Evolutionary conservation across 2,329 filamentous ascomycete genomes (phyloP).

Genomic region (Stachybotrys echinatus): DNA sequence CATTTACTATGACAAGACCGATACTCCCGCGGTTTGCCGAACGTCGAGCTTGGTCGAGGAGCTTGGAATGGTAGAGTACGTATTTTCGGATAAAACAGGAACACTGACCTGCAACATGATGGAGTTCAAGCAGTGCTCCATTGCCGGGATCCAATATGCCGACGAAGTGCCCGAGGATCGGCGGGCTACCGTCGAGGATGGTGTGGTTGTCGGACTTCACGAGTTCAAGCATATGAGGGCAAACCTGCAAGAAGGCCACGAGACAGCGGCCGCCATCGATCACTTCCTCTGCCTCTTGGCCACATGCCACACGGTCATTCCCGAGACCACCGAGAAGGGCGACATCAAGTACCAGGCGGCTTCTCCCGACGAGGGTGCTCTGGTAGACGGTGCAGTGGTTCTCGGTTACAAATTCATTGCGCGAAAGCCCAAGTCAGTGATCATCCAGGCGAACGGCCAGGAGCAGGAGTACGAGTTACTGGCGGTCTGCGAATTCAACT

Average conservation of each 20-base stretch:
- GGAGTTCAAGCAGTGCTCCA: constrained; percentile 95
- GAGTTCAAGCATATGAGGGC: constrained; percentile 72
- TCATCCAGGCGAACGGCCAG: constrained; percentile 69
- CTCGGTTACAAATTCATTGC: constrained; percentile 89
- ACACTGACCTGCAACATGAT: constrained; percentile 98
- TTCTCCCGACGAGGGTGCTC: constrained; percentile 93
- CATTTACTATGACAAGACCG: constrained; percentile 93
- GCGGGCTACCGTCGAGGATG: constrained; percentile 75
- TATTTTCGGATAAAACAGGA: constrained; percentile 97
- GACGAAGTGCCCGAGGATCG: constrained; percentile 90
- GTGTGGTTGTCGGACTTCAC: constrained; percentile 71
- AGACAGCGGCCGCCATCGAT: constrained; percentile 50
- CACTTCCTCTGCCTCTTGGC: constrained; percentile 84
- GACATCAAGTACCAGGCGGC: constrained; percentile 97
- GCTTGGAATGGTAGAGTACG: constrained; percentile 95
- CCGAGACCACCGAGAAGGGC: constrained; percentile 74
- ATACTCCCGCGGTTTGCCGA: constrained; percentile 91
- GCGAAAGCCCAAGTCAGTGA: constrained; percentile 82
- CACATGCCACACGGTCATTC: constrained; percentile 96
- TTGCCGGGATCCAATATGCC: constrained; percentile 89
- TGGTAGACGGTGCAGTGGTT: constrained; percentile 82
- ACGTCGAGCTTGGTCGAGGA: constrained; percentile 97
- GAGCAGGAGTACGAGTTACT: constrained; percentile 83
- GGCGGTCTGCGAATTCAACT: constrained; percentile 99
- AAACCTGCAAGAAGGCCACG: constrained; percentile 57